Conservation (phyloP, 2,329 filamentous ascomycete genomes). For the Ramularia collo-cygni region DNA sequence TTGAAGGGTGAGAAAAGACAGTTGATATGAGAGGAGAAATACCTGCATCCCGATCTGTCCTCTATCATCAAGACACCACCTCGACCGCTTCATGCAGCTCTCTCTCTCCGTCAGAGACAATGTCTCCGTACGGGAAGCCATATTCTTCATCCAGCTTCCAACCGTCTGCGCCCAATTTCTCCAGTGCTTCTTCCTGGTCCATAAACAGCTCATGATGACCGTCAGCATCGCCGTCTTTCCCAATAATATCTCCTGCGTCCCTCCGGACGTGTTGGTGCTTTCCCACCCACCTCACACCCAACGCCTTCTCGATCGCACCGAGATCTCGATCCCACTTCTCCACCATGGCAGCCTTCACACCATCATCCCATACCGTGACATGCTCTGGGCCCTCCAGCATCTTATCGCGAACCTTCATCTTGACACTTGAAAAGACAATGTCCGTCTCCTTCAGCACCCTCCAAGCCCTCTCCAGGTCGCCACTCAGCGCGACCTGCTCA, state of each 20-base stretch:
- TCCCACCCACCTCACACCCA: slow-evolving; percentile 27
- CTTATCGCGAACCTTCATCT: slow-evolving; percentile 13
- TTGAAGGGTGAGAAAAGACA: no score
- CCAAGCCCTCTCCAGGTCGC: slow-evolving; percentile 27
- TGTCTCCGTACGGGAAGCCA: slow-evolving; percentile 25
- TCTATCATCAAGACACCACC: not conserved
- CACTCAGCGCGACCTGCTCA: slow-evolving; percentile 27
- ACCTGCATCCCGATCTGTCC: no score
- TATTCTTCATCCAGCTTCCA: slow-evolving; percentile 23
- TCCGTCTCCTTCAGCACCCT: slow-evolving; percentile 21
- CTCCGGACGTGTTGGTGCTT: not conserved
- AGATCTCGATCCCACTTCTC: slow-evolving; percentile 27
- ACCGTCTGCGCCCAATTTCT: slow-evolving; percentile 19
- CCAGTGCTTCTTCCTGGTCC: slow-evolving; percentile 26
- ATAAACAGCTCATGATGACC: slow-evolving; percentile 22
- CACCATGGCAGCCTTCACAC: slow-evolving; percentile 21
- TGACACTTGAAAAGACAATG: slow-evolving; percentile 19
- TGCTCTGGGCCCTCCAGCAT: slow-evolving; percentile 25
- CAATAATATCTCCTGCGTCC: not conserved
- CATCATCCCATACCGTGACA: slow-evolving; percentile 21
- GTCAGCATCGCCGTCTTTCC: slow-evolving; percentile 10
- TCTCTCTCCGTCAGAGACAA: slow-evolving; percentile 15
- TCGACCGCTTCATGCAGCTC: slow-evolving; percentile 21
- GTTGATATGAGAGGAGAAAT: no score
- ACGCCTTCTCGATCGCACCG: slow-evolving; percentile 24